Base-by-base conservation (phyloP, 192 early-diverging fungal genomes). In the Funneliformis mosseae region DNA sequence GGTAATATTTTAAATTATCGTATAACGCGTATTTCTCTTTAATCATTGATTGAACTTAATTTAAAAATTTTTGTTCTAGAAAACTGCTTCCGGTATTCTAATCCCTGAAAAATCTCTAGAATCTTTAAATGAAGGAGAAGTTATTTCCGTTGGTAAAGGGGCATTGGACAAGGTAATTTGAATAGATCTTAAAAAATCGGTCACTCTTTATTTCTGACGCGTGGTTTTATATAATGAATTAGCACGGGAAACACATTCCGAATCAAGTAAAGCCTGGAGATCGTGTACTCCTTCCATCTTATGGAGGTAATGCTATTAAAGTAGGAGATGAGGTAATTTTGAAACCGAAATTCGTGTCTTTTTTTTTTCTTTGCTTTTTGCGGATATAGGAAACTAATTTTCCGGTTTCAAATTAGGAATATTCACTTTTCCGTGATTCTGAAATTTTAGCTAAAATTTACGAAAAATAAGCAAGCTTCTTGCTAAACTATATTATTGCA, bases 51-150 rank as follows among this genome's bases (percentile, higher is more conserved):
- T 16, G 64, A 45, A 12, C 27, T 60, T 75, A 55, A 27, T 43
- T 46, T 23, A 50, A 67, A 16, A 73, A 63, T 2, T 6, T 79
- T 42, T 60, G n/a, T 69, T 12, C 39, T 84, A 98, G 96, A 92
- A 97, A 89, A 99, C 98, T 41, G 94, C 96, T 45, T 88, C 93
- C 7, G 98, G 98, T 83, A 91, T 99, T 79, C 95, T 93, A 87
- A 96, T 99, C 61, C 98, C 98, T 59, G 97, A 99, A 87, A 98
- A 98, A 90, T 94, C 97, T n/a, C 94, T 97, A 82, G 97, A 99
- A 89, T 88, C 93, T 70, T 87, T 97, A 59, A 98, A 99, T 89
- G 98, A 99, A 88, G 98, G 94, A 63, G 79, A 96, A 78, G 97
- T 99, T 67, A 87, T 99, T 80, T 93, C 97, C 39, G 93, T 95